These are phyloP conservation scores for Tricholoma flavovirens DNA, from an alignment of 768 basidiomycete genomes.

Conservation along the genomic window DNA sequence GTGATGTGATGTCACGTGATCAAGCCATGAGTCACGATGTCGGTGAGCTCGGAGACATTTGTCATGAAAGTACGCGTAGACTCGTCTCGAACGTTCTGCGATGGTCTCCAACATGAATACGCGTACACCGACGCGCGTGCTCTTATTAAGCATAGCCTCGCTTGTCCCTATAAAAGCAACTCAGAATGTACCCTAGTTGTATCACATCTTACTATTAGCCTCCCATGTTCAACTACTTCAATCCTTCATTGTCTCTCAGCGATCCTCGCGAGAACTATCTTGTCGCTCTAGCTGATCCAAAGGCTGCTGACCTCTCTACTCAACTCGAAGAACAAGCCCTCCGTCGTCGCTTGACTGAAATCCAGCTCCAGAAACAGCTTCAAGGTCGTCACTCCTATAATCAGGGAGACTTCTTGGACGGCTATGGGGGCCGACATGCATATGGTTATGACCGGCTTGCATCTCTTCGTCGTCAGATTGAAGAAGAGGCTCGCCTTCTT, in stretches of 20 bases:
- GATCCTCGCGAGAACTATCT: conserved; percentile 30
- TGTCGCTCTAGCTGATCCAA: conserved; percentile 30
- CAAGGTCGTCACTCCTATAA: background rate
- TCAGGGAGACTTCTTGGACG: background rate
- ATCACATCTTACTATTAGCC: background rate
- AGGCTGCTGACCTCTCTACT: conserved; percentile 30
- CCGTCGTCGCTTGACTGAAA: conserved; percentile 19
- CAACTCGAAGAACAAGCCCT: conserved; percentile 28
- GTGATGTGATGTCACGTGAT: too few relatives aligned
- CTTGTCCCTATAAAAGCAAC: conserved; percentile 15
- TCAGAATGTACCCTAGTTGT: background rate
- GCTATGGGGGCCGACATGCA: background rate
- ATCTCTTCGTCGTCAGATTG: background rate
- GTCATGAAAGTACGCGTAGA: background rate
- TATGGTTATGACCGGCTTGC: background rate
- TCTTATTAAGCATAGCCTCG: background rate
- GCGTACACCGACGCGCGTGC: conserved; percentile 19
- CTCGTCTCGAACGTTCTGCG: conserved; percentile 11
- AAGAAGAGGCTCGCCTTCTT: conserved; percentile 5
- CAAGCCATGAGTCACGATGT: too few relatives aligned
- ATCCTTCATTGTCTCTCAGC: conserved; percentile 1
- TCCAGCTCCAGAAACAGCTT: conserved; percentile 13
- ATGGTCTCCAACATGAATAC: conserved; percentile 6
- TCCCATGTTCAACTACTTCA: conserved; percentile 19
- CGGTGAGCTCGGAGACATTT: background rate